Percentiles rank a stretch among this genome's conserved stretches.
These are phyloP conservation scores for Phaeosphaeriaceae sp. DNA, from an alignment of 2,329 filamentous ascomycete genomes.

Conservation along the genomic window DNA sequence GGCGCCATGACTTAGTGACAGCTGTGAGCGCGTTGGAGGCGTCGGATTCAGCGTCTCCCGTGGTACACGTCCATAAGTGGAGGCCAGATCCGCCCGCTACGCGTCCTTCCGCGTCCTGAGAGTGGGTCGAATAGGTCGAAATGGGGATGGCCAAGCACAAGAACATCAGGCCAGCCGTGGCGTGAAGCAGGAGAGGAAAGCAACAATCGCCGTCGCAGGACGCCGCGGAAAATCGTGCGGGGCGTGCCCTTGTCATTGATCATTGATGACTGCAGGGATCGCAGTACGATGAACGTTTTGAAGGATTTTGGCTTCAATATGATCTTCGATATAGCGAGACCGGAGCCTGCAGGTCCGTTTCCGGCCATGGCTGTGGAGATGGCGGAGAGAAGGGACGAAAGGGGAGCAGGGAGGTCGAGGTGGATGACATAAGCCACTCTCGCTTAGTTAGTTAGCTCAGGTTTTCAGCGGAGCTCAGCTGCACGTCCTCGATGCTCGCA, in stretches of 20 bases:
- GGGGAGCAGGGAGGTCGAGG: neutral
- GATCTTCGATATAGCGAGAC: constrained; percentile 2
- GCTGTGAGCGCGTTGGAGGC: neutral
- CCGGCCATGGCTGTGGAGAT: neutral
- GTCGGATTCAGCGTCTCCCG: neutral
- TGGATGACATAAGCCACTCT: constrained; percentile 4
- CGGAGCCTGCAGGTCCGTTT: constrained; percentile 1
- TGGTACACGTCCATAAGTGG: neutral
- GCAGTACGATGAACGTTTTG: constrained; percentile 3
- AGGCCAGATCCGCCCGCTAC: neutral
- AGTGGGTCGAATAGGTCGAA: neutral
- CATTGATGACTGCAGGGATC: constrained; percentile 4
- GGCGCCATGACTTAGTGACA: neutral
- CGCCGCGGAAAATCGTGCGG: constrained; percentile 2
- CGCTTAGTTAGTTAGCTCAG: neutral
- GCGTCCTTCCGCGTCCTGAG: neutral
- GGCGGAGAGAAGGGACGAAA: neutral
- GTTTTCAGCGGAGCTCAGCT: neutral
- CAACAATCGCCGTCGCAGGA: neutral
- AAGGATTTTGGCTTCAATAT: neutral
- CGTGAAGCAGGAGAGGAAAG: neutral
- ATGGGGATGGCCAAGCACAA: neutral
- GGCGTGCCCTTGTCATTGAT: neutral
- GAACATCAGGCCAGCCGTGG: neutral
- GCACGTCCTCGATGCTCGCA: neutral